Percentiles rank a stretch among this genome's conserved stretches.
Evolutionary conservation across 2,329 filamentous ascomycete genomes (phyloP).

Genomic region (Fusarium sp.): DNA sequence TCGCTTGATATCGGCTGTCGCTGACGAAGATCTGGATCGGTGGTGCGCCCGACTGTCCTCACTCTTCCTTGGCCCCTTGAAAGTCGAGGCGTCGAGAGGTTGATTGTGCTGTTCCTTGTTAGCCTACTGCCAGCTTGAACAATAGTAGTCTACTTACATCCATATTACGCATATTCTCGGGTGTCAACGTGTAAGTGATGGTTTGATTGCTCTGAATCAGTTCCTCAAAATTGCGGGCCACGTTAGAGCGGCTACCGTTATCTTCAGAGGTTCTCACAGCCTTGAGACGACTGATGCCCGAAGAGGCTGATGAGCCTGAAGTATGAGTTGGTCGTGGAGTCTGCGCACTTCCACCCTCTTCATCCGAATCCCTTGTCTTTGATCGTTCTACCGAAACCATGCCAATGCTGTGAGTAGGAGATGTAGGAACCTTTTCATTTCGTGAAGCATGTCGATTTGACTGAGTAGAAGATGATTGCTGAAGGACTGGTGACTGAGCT

Average conservation of each 20-base stretch:
- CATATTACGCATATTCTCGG: constrained; percentile 80
- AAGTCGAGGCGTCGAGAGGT: constrained; percentile 56
- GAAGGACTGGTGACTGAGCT: constrained; percentile 29
- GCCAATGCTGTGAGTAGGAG: constrained; percentile 51
- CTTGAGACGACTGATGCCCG: constrained; percentile 63
- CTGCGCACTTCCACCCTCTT: constrained; percentile 45
- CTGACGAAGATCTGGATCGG: constrained; percentile 63
- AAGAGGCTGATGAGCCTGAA: constrained; percentile 64
- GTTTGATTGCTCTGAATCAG: constrained; percentile 86
- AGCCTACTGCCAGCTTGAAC: background rate
- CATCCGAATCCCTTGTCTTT: constrained; percentile 52
- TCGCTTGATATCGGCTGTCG: constrained; percentile 52
- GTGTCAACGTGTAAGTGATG: constrained; percentile 84
- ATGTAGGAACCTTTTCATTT: constrained; percentile 40
- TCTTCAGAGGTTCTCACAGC: constrained; percentile 70
- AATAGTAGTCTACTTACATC: constrained; percentile 64
- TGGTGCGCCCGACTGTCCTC: constrained; percentile 59
- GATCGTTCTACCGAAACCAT: constrained; percentile 55
- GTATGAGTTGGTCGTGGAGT: constrained; percentile 57
- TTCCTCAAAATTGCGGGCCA: constrained; percentile 78
- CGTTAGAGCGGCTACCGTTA: constrained; percentile 62
- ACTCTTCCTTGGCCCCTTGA: constrained; percentile 58
- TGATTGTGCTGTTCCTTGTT: constrained; percentile 53
- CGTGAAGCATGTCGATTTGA: constrained; percentile 37
- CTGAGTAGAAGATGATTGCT: constrained; percentile 42